phyloP scores from a whole-genome alignment of 192 early-diverging fungal genomes.

The Coemansia erecta region DNA sequence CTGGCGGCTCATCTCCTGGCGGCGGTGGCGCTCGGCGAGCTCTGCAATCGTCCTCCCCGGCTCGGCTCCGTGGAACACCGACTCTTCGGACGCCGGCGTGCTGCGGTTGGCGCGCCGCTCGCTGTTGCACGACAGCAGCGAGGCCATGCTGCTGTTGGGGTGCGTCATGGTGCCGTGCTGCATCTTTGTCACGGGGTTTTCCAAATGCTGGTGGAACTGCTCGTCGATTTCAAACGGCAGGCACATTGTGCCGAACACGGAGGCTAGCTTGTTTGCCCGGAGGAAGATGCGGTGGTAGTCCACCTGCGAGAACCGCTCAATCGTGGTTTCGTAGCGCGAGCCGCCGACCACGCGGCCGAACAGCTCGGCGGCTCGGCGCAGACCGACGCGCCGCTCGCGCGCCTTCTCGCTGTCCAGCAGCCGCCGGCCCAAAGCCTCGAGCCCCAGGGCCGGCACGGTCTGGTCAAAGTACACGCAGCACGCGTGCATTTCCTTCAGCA shows the following conservation, averaged over 20 bases:
- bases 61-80: no score
- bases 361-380: conserved; percentile 12
- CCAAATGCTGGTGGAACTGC: conserved; percentile 24
- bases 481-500: conserved; percentile 21
- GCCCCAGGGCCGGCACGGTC: conserved; percentile 12
- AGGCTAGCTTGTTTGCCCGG: conserved; percentile 16
- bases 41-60: conserved; percentile 2
- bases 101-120: conserved; percentile 2
- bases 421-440: conserved; percentile 3
- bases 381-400: background rate
- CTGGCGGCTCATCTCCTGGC: conserved; percentile 6
- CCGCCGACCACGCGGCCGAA: conserved; percentile 41
- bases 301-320: conserved; percentile 43
- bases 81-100: background rate
- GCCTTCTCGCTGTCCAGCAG: conserved; percentile 6
- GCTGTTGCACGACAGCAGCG: conserved; percentile 9
- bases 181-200: conserved; percentile 19
- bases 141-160: conserved; percentile 13
- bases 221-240: conserved; percentile 44
- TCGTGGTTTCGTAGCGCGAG: conserved; percentile 34
- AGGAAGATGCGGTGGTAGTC: conserved; percentile 40
- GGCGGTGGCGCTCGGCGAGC: conserved; percentile 20
- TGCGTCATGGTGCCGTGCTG: conserved; percentile 30
- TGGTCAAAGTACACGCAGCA: conserved; percentile 37
- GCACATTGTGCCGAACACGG: conserved; percentile 42